Evolutionary conservation across 345 rosid genomes (phyloP), one percentile per base, ranked within the genome.

Genomic region (Corchorus olitorius): DNA sequence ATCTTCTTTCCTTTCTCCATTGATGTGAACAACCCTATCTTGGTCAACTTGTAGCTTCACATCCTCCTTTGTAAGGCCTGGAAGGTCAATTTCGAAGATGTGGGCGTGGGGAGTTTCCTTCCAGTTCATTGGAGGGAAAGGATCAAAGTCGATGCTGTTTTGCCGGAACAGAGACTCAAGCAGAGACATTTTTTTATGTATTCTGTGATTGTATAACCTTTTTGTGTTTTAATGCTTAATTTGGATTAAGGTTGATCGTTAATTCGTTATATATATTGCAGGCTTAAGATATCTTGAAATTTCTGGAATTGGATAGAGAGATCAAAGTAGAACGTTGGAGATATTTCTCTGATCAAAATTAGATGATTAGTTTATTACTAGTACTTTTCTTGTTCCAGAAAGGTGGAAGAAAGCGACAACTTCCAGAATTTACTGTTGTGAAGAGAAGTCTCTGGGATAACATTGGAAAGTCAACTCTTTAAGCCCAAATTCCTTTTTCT

Each of bases 21-120:
- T 72, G 13, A 87, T 53, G 2, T 49, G 75, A 12, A 84, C 76
- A 17, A 75, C 69, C 52, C 79, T 60, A 1, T 75, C 79, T 41
- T 68, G 52, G 14, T 67, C 77, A 15, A 84, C 65, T 71, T 86
- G 77, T 39, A 86, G 74, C 77, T 79, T 84, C 68, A 86, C 86
- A 27, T 86, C 84, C 67, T 84, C 80, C 27, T 77, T 86, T 37
- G 75, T 69, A 48, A 84, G 61, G 39, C 89, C 87, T 2, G 89
- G 85, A 49, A 86, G 84, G 17, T 84, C 84, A 1, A 84, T 61
- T 17, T 79, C 80, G 75, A 81, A 84, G 35, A 79, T 14, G 54
- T 87, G 89, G 16, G 79, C 81, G 14, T 77, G 10, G 0, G 75
- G 50, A 8, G 89, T 87, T 77, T 87, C 87, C 76, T 75, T 84